Conservation (phyloP, 768 basidiomycete genomes). For the Chalciporus chontae region DNA sequence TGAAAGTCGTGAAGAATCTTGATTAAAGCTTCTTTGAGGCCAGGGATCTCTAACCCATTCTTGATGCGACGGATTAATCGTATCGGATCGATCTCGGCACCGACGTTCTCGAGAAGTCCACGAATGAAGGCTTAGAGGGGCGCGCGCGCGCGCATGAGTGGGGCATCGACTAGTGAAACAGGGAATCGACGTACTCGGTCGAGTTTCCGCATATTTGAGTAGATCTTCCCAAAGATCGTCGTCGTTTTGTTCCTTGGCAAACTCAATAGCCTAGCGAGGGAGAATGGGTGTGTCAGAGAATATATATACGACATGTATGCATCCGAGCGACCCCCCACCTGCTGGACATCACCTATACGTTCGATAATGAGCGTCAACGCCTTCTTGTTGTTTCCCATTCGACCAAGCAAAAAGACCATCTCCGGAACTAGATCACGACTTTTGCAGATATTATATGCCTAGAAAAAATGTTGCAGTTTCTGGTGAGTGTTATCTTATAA, state of each 20-base stretch:
- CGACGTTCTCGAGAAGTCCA: constrained; percentile 91
- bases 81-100: constrained; percentile 93
- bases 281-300: constrained; percentile 8
- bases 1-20: constrained; percentile 98
- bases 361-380: constrained; percentile 95
- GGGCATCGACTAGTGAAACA: neutral
- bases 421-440: constrained; percentile 85
- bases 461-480: constrained; percentile 1
- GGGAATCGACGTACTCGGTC: constrained; percentile 58
- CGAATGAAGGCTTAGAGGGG: constrained; percentile 79
- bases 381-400: constrained; percentile 97
- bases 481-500: neutral
- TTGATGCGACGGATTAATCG: constrained; percentile 91
- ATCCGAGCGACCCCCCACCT: constrained; percentile 50
- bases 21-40: constrained; percentile 89
- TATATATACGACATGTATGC: neutral
- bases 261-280: constrained; percentile 80
- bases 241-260: constrained; percentile 95
- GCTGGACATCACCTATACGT: constrained; percentile 85
- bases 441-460: constrained; percentile 88
- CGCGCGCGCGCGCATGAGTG: constrained; percentile 2
- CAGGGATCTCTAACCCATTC: constrained; percentile 95
- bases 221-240: constrained; percentile 98
- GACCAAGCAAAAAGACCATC: constrained; percentile 95
- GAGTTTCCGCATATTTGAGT: constrained; percentile 87